Percentiles rank a stretch among this genome's conserved stretches.
These are phyloP conservation scores for Apophysomyces variabilis DNA, from an alignment of 371 early-diverging fungal genomes.

Conservation along the genomic window DNA sequence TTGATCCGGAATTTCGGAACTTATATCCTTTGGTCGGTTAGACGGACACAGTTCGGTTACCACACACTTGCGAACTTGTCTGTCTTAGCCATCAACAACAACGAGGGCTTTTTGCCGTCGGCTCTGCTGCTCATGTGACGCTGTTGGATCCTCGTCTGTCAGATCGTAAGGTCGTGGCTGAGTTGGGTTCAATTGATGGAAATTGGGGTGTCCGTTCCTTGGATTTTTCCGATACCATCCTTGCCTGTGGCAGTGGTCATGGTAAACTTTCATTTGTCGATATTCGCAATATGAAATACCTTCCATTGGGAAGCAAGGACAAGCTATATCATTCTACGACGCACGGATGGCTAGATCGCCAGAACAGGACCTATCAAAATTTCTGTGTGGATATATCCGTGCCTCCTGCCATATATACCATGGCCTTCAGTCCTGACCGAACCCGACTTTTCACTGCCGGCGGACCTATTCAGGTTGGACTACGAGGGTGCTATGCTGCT, in stretches of 20 bases:
- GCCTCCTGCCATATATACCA: slow-evolving; percentile 64
- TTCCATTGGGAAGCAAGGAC: slow-evolving; percentile 23
- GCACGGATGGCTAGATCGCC: slow-evolving; percentile 54
- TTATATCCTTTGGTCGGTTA: neutral
- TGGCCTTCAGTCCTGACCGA: slow-evolving; percentile 52
- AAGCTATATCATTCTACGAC: slow-evolving; percentile 39
- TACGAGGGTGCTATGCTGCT: slow-evolving; percentile 59
- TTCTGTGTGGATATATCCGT: slow-evolving; percentile 39
- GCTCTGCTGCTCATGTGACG: slow-evolving; percentile 64
- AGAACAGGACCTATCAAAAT: slow-evolving; percentile 6
- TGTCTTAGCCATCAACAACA: slow-evolving; percentile 48
- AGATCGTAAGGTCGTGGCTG: slow-evolving; percentile 35
- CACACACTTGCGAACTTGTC: slow-evolving; percentile 56
- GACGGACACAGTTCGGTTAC: slow-evolving; percentile 38
- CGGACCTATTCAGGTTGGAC: slow-evolving; percentile 66
- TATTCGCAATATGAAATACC: slow-evolving; percentile 48
- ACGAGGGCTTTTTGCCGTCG: slow-evolving; percentile 56
- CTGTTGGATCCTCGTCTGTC: slow-evolving; percentile 60
- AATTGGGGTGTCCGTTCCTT: slow-evolving; percentile 75
- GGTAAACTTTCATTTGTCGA: slow-evolving; percentile 56
- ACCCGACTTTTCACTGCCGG: slow-evolving; percentile 63
- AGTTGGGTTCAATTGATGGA: slow-evolving; percentile 60
- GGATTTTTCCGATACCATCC: slow-evolving; percentile 48
- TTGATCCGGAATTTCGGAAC: too few species aligned
- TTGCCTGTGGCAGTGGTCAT: slow-evolving; percentile 62